Evolutionary conservation across 441 rosid species (phyloP).

Genomic region (Syzygium malaccense): DNA sequence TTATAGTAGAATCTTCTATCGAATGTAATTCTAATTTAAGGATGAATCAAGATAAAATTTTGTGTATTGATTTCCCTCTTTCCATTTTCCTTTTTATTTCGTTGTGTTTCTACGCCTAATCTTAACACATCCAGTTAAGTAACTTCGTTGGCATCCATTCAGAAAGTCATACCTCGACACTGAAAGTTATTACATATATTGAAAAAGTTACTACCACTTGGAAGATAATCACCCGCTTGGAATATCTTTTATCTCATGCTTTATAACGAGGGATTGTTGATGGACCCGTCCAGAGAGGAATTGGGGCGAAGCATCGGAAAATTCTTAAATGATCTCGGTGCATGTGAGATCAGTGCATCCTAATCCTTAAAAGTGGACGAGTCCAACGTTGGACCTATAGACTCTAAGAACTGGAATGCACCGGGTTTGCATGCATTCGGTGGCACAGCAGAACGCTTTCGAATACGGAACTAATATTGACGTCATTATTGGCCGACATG

Average conservation of each 20-base stretch:
- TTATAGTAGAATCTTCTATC: too few species aligned
- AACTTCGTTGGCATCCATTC: background rate
- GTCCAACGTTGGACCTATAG: background rate
- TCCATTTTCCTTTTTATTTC: too few species aligned
- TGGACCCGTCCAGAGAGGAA: background rate
- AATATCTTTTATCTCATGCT: background rate
- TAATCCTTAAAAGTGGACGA: background rate
- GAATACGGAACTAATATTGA: background rate
- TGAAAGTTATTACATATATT: background rate
- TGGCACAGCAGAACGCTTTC: background rate
- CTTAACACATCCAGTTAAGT: rapidly evolving
- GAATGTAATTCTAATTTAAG: too few species aligned
- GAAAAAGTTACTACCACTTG: background rate
- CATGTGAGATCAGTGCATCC: background rate
- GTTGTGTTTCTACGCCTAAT: too few species aligned
- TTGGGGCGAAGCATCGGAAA: background rate
- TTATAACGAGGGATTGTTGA: background rate
- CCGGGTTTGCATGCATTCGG: background rate
- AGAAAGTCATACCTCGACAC: background rate
- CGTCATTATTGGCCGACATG: background rate
- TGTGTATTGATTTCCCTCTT: too few species aligned
- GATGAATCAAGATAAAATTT: too few species aligned
- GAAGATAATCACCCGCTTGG: background rate
- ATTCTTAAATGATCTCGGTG: background rate
- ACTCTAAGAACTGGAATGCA: background rate